These are phyloP conservation scores for Phanerodontia chrysosporium DNA, from an alignment of 768 basidiomycete genomes.

Conservation along the genomic window DNA sequence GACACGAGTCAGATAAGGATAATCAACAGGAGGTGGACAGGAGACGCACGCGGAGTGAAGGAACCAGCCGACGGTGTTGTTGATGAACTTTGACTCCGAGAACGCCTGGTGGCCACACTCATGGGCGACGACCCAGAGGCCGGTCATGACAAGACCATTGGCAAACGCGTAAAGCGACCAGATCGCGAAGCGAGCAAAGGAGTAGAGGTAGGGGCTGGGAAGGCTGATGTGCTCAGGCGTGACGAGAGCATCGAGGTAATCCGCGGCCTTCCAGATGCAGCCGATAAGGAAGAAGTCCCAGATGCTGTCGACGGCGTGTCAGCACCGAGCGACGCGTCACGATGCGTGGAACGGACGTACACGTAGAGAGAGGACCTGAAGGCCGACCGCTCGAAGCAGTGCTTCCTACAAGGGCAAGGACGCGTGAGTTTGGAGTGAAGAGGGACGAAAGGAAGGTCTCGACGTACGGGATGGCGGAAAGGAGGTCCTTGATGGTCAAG, in stretches of 20 bases:
- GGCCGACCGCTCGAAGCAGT: conserved; percentile 90
- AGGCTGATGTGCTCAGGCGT: conserved; percentile 50
- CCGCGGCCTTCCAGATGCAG: conserved; percentile 62
- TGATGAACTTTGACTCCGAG: conserved; percentile 87
- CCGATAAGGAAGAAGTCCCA: conserved; percentile 75
- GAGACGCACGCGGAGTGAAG: conserved; percentile 78
- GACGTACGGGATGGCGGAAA: conserved; percentile 80
- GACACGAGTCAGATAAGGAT: neutral
- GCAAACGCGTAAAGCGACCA: conserved; percentile 83
- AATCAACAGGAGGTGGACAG: conserved; percentile 2
- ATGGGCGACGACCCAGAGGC: conserved; percentile 92
- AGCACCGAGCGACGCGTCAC: conserved; percentile 2
- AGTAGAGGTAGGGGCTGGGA: conserved; percentile 58
- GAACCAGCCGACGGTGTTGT: conserved; percentile 90
- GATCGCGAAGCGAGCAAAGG: conserved; percentile 56
- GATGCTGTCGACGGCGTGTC: conserved; percentile 36
- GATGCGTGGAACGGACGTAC: conserved; percentile 37
- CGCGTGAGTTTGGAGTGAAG: neutral
- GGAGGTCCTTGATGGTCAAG: conserved; percentile 82
- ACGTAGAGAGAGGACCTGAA: conserved; percentile 74
- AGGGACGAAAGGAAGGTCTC: conserved; percentile 5
- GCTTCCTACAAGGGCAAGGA: conserved; percentile 42
- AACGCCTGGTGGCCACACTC: conserved; percentile 97
- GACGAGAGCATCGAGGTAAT: conserved; percentile 59
- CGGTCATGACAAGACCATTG: conserved; percentile 83